Percentiles rank a stretch among this genome's conserved stretches.
Evolutionary conservation across 2,329 filamentous ascomycete genomes (phyloP).

Genomic region (Trichocomaceae sp.): DNA sequence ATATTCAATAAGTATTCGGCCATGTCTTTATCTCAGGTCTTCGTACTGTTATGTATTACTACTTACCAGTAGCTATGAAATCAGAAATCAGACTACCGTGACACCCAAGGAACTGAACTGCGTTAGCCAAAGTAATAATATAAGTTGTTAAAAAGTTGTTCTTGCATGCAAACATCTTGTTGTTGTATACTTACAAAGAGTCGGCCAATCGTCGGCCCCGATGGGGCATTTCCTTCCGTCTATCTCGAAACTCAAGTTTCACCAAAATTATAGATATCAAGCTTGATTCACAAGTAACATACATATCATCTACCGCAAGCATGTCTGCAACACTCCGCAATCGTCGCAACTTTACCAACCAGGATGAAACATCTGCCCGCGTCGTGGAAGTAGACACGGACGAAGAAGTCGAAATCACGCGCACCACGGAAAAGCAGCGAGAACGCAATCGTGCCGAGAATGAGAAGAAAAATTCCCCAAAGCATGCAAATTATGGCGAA

Average conservation of each 20-base stretch:
- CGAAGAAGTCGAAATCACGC: conserved; percentile 14
- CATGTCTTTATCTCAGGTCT: not conserved
- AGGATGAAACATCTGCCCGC: not conserved
- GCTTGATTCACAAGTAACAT: not conserved
- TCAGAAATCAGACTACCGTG: not conserved
- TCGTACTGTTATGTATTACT: not conserved
- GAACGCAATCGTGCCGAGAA: conserved; percentile 5
- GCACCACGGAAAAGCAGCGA: conserved; percentile 7
- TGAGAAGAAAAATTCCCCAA: conserved; percentile 3
- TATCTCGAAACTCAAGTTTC: too few species aligned
- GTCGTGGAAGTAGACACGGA: conserved; percentile 14
- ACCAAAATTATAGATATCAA: too few species aligned
- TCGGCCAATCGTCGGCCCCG: too few species aligned
- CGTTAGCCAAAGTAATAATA: too few species aligned
- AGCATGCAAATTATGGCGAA: not conserved
- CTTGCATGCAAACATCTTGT: too few species aligned
- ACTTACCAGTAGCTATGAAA: not conserved
- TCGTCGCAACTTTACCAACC: not conserved
- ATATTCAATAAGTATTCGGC: not conserved
- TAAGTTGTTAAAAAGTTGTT: too few species aligned
- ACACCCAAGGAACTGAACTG: too few species aligned
- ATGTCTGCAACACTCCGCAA: conserved; percentile 12
- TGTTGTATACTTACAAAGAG: too few species aligned
- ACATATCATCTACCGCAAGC: not conserved
- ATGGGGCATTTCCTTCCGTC: too few species aligned